A percentile compares a stretch with the other conserved stretches of the same genome.
Conservation (phyloP, 2,329 filamentous ascomycete genomes). For the Berkeleyomyces rouxiae region DNA sequence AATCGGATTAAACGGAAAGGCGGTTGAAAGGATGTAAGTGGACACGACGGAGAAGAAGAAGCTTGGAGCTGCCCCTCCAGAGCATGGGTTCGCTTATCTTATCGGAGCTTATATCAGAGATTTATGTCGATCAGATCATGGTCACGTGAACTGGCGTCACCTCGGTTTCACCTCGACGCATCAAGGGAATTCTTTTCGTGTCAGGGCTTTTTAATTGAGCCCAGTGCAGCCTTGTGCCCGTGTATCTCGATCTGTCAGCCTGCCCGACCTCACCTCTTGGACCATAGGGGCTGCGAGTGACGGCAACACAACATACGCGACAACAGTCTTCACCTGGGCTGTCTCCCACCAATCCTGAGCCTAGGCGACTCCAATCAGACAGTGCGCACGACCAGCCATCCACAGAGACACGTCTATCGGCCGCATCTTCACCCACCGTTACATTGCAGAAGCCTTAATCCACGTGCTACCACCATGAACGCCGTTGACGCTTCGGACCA, state of each 20-base stretch:
- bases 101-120: not conserved
- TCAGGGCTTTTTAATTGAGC: not conserved
- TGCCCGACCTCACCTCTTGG: not conserved
- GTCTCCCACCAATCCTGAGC: not conserved
- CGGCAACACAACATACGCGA: not conserved
- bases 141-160: slow-evolving; percentile 11
- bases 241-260: slow-evolving; percentile 7
- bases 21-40: not conserved
- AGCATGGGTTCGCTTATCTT: slow-evolving; percentile 11
- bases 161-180: not conserved
- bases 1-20: not conserved
- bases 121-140: not conserved
- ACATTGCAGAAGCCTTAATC: not conserved
- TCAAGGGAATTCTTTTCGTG: not conserved
- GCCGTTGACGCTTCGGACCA: slow-evolving; percentile 41
- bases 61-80: slow-evolving; percentile 2
- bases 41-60: not conserved
- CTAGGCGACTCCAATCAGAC: too few species aligned
- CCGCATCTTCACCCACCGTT: too few species aligned
- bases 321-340: not conserved
- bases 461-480: slow-evolving; percentile 28
- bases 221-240: not conserved
- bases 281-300: not conserved
- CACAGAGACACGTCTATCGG: too few species aligned
- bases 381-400: too few species aligned